Evolutionary conservation across 2,329 filamentous ascomycete species (phyloP), one percentile per base, ranked within the genome.

Genomic region (Xylaria digitata): DNA sequence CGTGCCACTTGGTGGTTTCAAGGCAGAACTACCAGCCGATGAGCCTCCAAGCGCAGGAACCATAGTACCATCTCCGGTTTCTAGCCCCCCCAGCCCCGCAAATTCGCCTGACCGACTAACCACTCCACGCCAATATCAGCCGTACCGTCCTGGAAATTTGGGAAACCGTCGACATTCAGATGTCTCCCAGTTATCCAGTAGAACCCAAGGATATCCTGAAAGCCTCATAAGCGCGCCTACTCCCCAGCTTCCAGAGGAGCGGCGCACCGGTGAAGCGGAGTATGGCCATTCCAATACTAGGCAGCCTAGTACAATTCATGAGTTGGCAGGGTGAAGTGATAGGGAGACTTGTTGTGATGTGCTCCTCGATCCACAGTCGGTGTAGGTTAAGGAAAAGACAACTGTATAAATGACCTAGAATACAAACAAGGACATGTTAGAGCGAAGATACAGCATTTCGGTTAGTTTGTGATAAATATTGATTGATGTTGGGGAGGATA

Each of bases 1-100:
- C 21, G 43, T 57, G 5, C 43, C 57, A n/a, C 40, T 69, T 9
- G 34, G 43, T 17, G 61, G 58, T 7, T 71, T 58, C 48, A 71
- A 71, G 59, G 63, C 69, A 2, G 69, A 71, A 45, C 26, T 71
- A 7, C 64, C 69, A 57, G 64, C 69, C 7, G 54, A 69, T 17
- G 63, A 64, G 2, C 66, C 68, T 15, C 34, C 17, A 26, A 63
- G 30, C 21, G 48, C 63, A 13, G 65, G 13, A 9, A 50, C 55
- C 23, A n/a, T 34, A 6, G 43, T 37, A 5, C 11, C 30, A 13
- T 55, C 61, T 26, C 57, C 55, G 6, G 42, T 60, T 15, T 42
- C 49, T n/a, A 43, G n/a, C 30, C 48, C 65, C 34, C 63, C 59
- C 19, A 54, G 21, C 26, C 37, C 43, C 5, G 21, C 45, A 11